Percentiles rank a stretch among this genome's conserved stretches.
Conservation (phyloP, 2,329 filamentous ascomycete genomes). For the Fusarium domesticum region DNA sequence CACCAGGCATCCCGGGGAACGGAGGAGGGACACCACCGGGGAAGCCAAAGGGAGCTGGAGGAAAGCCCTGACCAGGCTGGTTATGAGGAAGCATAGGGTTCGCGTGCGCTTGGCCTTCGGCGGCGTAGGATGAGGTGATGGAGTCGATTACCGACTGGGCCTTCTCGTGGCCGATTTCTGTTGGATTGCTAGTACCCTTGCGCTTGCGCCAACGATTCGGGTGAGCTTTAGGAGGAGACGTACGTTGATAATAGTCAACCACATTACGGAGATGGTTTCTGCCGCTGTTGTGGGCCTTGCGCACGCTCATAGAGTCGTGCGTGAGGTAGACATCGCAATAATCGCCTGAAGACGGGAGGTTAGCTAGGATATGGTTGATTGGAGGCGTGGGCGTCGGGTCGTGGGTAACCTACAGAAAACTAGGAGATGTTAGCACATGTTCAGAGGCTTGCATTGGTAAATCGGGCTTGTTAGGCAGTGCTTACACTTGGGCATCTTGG, state of each 20-base stretch:
- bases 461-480: too few species aligned
- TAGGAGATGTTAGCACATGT: slow-evolving; percentile 28
- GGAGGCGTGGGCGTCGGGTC: slow-evolving; percentile 6
- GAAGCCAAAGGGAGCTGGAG: slow-evolving; percentile 60
- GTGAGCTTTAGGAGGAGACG: slow-evolving; percentile 23
- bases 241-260: slow-evolving; percentile 96
- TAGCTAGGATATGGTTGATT: slow-evolving; percentile 17
- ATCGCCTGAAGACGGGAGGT: slow-evolving; percentile 57
- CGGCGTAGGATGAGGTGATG: slow-evolving; percentile 93
- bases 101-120: slow-evolving; percentile 81
- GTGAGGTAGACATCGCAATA: slow-evolving; percentile 99
- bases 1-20: slow-evolving; percentile 52
- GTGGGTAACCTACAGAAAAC: slow-evolving; percentile 24
- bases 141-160: slow-evolving; percentile 97
- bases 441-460: slow-evolving; percentile 7
- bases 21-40: slow-evolving; percentile 60
- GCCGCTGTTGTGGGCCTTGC: slow-evolving; percentile 95
- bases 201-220: background rate
- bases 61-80: slow-evolving; percentile 54
- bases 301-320: slow-evolving; percentile 99
- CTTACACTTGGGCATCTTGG: slow-evolving; percentile 86
- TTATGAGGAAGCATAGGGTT: slow-evolving; percentile 80
- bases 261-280: slow-evolving; percentile 97
- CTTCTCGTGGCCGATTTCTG: slow-evolving; percentile 97
- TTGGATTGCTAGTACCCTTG: slow-evolving; percentile 10